Evolutionary conservation across 192 early-diverging fungal species (phyloP), one percentile per base, ranked within the genome.

Genomic region (Linnemannia zychae): DNA sequence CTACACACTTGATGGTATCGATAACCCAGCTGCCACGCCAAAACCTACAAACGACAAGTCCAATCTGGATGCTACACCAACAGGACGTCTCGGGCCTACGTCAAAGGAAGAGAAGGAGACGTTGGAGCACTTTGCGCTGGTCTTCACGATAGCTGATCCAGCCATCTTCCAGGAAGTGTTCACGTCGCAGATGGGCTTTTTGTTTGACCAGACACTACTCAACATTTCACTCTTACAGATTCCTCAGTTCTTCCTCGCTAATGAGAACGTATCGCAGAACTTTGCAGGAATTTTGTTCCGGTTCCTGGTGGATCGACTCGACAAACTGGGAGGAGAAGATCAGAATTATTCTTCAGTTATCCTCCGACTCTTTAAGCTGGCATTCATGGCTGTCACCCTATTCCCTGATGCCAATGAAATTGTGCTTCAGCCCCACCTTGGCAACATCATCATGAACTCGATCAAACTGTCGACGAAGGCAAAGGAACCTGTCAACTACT

Each of bases 111-210:
- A 96, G 75, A 99, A 99, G 80, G 97, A 99, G 75, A 93, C 96
- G 38, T 89, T 97, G 40, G 98, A 99, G 69, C 92, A 92, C 49
- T 98, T 99, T 92, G 93, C 96, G 2, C 92, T 94, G 24, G 92
- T 95, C 9, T 98, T 98, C 82, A 93, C 94, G 15, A 86, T 89
- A 44, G 81, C 98, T 18, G 97, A 99, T 74, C 95, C 97, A 6
- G 92, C 96, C 7, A 92, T 97, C 3, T 99, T 98, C 86, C 98
- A 99, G 82, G 98, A 99, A 84, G 94, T 98, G n/a, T 97, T 98
- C 77, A 89, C 95, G 9, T 94, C 95, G 16, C 95, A 99, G 82
- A 94, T 99, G 70, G 93, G 91, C 15, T 95, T 91, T 72, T 91
- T 98, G 9, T 97, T 98, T 80, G 93, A 97, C 7, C 91, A 94